Percentiles rank a stretch among this genome's conserved stretches.
Evolutionary conservation across 805 yeast genomes (phyloP).

Genomic region (Kurtzmaniella fragi): DNA sequence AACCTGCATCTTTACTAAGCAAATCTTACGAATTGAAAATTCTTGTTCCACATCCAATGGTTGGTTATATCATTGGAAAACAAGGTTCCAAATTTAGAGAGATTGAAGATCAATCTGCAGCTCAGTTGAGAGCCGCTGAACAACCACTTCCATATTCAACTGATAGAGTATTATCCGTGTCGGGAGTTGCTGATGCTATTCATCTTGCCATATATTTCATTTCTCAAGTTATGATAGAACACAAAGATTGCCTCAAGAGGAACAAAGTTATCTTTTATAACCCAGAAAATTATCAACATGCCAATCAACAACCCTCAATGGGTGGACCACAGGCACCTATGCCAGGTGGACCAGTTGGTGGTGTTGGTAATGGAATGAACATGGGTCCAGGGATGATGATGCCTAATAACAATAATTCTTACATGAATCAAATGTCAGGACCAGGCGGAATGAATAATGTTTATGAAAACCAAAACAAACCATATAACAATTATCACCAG

Average conservation of each 20-base stretch:
- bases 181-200: slow-evolving; percentile 82
- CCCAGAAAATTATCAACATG: slow-evolving; percentile 44
- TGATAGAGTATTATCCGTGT: slow-evolving; percentile 64
- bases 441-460: slow-evolving; percentile 8
- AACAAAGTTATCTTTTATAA: slow-evolving; percentile 54
- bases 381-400: slow-evolving; percentile 10
- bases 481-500: slow-evolving; percentile 8
- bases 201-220: slow-evolving; percentile 78
- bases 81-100: slow-evolving; percentile 70
- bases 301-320: slow-evolving; percentile 7
- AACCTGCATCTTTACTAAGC: slow-evolving; percentile 53
- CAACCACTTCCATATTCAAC: slow-evolving; percentile 69
- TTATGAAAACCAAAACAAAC: slow-evolving; percentile 5
- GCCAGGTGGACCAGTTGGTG: slow-evolving; percentile 1
- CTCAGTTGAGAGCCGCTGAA: slow-evolving; percentile 68
- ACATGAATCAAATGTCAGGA: slow-evolving; percentile 17
- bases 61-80: slow-evolving; percentile 79
- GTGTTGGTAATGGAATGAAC: slow-evolving; percentile 7
- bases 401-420: slow-evolving; percentile 8
- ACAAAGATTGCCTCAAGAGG: slow-evolving; percentile 47
- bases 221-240: slow-evolving; percentile 62
- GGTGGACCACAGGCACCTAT: slow-evolving; percentile 7
- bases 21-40: slow-evolving; percentile 53
- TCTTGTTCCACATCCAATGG: slow-evolving; percentile 70
- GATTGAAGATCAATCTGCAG: slow-evolving; percentile 78